phyloP scores from a whole-genome alignment of 306 rosid species.

The Prunus campanulata region DNA sequence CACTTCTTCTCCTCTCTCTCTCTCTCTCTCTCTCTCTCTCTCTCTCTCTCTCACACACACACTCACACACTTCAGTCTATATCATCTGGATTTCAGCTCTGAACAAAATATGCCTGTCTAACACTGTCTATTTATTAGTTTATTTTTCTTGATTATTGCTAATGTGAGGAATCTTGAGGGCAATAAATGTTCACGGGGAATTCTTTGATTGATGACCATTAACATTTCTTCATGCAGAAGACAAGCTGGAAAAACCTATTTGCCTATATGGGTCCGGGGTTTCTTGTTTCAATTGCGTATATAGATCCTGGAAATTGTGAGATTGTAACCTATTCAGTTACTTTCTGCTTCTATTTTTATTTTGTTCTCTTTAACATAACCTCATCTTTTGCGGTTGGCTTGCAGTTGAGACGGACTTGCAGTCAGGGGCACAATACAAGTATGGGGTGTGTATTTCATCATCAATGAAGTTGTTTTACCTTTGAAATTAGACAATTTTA shows the following conservation, averaged over 20 bases:
- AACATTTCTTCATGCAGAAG: constrained; percentile 50
- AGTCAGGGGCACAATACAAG: constrained; percentile 84
- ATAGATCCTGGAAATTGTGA: constrained; percentile 99
- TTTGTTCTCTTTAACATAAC: constrained; percentile 8
- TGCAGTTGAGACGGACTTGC: constrained; percentile 95
- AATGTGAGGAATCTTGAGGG: not conserved
- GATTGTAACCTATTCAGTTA: constrained; percentile 25
- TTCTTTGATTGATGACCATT: constrained; percentile 15
- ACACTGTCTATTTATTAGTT: not conserved
- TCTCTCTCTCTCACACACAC: rapidly evolving
- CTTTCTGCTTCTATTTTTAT: constrained; percentile 8
- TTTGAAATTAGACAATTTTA: not conserved
- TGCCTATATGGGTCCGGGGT: constrained; percentile 96
- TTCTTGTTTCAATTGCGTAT: constrained; percentile 97
- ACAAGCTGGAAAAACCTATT: constrained; percentile 93
- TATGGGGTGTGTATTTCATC: constrained; percentile 59
- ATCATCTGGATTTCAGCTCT: not conserved
- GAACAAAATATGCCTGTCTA: not conserved
- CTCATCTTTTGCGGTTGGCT: constrained; percentile 25
- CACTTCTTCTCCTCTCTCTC: not conserved
- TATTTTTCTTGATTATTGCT: not conserved
- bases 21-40: not conserved
- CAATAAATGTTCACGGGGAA: not conserved
- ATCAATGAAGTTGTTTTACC: not conserved
- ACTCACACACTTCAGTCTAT: not conserved